Evolutionary conservation across 139 green algal genomes (phyloP), one percentile per base, ranked within the genome.

Genomic region (Spirogloea muscicola): DNA sequence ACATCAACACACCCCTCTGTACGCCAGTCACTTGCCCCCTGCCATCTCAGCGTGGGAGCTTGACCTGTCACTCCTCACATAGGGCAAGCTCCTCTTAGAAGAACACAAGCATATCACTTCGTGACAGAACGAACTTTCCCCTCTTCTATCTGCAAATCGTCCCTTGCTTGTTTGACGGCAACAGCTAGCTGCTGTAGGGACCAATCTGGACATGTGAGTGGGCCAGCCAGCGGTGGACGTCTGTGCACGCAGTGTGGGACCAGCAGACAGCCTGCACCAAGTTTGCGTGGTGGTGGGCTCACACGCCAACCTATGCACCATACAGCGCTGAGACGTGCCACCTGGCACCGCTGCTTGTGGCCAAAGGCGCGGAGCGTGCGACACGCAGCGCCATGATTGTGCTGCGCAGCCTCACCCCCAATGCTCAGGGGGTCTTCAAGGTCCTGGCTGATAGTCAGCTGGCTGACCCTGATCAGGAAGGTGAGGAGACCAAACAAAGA

Each of bases 1-100:
- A 97, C 58, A 79, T 90, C 1, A 91, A 95, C 71, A 84, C 85
- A 0, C 63, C 87, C 0, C 66, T 96, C 60, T 38, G 69, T 78
- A 31, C n/a, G n/a, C n/a, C n/a, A n/a, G n/a, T n/a, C n/a, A n/a
- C n/a, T n/a, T n/a, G n/a, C n/a, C n/a, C n/a, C n/a, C n/a, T n/a
- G n/a, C n/a, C n/a, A n/a, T n/a, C n/a, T n/a, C n/a, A n/a, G n/a
- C n/a, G n/a, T n/a, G n/a, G n/a, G n/a, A n/a, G n/a, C n/a, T n/a
- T n/a, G n/a, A n/a, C n/a, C n/a, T n/a, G n/a, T n/a, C n/a, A n/a
- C n/a, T n/a, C n/a, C n/a, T n/a, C n/a, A n/a, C n/a, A n/a, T n/a
- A n/a, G n/a, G n/a, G n/a, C n/a, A n/a, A n/a, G n/a, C n/a, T n/a
- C n/a, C n/a, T n/a, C n/a, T n/a, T n/a, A n/a, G n/a, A n/a, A n/a